Evolutionary conservation across 208 protist genomes (phyloP).

Genomic region (Leishmania major): DNA sequence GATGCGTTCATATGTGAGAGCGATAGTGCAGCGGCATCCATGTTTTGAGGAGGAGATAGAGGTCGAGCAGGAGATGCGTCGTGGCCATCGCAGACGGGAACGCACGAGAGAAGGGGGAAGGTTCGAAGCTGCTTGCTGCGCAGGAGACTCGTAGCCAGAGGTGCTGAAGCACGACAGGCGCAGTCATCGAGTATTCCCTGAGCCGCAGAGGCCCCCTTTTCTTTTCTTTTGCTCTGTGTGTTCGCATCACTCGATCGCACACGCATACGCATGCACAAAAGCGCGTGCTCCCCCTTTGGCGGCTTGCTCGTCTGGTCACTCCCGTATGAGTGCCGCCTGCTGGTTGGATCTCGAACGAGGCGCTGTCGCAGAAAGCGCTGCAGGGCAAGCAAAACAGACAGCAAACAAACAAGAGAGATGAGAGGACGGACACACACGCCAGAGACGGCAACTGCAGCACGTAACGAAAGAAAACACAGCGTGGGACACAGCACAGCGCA

Average conservation of each 20-base stretch:
- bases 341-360: not conserved
- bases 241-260: not conserved
- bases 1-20: not conserved
- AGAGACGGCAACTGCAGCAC: not conserved
- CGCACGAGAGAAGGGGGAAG: not conserved
- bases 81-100: not conserved
- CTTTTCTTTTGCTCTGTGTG: not conserved
- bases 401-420: too few species aligned
- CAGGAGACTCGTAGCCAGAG: not conserved
- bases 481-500: not conserved
- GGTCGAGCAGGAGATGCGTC: not conserved
- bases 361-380: not conserved
- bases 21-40: not conserved
- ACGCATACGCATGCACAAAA: too few species aligned
- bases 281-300: too few species aligned
- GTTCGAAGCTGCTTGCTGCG: not conserved
- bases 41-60: not conserved
- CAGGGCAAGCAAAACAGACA: too few species aligned
- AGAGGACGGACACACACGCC: too few species aligned
- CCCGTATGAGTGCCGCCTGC: not conserved
- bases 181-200: too few species aligned
- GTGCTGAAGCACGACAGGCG: too few species aligned
- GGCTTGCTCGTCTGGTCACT: not conserved
- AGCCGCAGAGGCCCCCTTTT: not conserved
- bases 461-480: not conserved